These are phyloP conservation scores for Pleoardoris graminearum DNA, from an alignment of 2,329 filamentous ascomycete genomes.

Conservation along the genomic window DNA sequence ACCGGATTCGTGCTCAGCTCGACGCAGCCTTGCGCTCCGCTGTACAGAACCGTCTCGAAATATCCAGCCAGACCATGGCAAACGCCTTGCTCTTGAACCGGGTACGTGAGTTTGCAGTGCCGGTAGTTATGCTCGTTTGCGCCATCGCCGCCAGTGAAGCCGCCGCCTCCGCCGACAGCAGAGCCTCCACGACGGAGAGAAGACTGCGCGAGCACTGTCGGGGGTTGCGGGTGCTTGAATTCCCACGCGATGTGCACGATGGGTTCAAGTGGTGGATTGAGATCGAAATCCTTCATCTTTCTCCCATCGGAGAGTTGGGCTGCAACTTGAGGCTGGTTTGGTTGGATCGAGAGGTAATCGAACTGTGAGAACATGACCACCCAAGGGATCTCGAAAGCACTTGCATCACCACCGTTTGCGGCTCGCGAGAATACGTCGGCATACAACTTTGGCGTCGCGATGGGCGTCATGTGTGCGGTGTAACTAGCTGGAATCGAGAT, in stretches of 20 bases:
- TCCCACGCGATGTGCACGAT: slow-evolving; percentile 78
- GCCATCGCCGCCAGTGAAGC: slow-evolving; percentile 74
- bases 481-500: slow-evolving; percentile 95
- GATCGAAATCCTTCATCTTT: slow-evolving; percentile 38
- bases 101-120: slow-evolving; percentile 77
- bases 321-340: slow-evolving; percentile 42
- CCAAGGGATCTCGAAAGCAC: slow-evolving; percentile 87
- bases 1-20: slow-evolving; percentile 93
- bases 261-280: slow-evolving; percentile 39
- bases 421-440: slow-evolving; percentile 73
- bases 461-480: slow-evolving; percentile 90
- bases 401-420: slow-evolving; percentile 61
- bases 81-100: slow-evolving; percentile 75
- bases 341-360: slow-evolving; percentile 73
- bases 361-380: slow-evolving; percentile 91
- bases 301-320: slow-evolving; percentile 54
- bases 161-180: slow-evolving; percentile 69
- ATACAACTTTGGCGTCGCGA: slow-evolving; percentile 83
- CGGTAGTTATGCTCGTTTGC: slow-evolving; percentile 90
- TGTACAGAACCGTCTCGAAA: slow-evolving; percentile 94
- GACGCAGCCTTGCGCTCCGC: slow-evolving; percentile 60
- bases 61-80: slow-evolving; percentile 92
- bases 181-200: slow-evolving; percentile 65
- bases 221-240: slow-evolving; percentile 74
- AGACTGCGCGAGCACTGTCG: slow-evolving; percentile 59